These are phyloP conservation scores for Mercurialis annua DNA, from an alignment of 345 rosid species.

Conservation along the genomic window DNA sequence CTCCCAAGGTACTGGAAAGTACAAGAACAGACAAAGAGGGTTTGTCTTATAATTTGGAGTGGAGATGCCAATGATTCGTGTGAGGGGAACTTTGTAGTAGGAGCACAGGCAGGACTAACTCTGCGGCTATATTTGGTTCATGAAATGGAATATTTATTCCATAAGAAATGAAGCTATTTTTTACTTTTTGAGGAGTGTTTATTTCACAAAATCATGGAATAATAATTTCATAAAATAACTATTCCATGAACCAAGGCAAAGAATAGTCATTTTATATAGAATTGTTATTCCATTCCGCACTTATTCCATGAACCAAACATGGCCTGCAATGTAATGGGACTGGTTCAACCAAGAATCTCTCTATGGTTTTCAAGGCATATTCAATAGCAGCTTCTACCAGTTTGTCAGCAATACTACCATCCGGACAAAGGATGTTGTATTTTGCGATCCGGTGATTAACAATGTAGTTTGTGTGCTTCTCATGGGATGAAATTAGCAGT, in stretches of 20 bases:
- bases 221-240: no score
- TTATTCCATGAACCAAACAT: no score
- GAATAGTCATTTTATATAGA: no score
- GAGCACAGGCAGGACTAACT: slow-evolving; percentile 42
- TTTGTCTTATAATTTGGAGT: slow-evolving; percentile 42
- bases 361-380: slow-evolving; percentile 44
- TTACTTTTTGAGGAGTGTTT: no score
- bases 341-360: slow-evolving; percentile 38
- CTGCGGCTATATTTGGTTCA: no score
- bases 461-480: slow-evolving; percentile 43
- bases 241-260: no score
- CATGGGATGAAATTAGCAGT: slow-evolving; percentile 26
- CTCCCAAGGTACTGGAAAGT: no score
- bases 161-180: no score
- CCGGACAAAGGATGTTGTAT: slow-evolving; percentile 45
- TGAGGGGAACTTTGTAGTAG: slow-evolving; percentile 34
- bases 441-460: slow-evolving; percentile 58
- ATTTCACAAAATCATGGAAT: no score
- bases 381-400: slow-evolving; percentile 36
- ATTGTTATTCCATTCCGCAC: no score
- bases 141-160: no score
- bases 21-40: slow-evolving; percentile 34
- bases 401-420: slow-evolving; percentile 38
- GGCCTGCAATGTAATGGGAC: slow-evolving; percentile 44
- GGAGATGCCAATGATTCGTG: slow-evolving; percentile 54